Base-by-base conservation (phyloP, 2,329 filamentous ascomycete genomes). In the Fusarium duplospermum region DNA sequence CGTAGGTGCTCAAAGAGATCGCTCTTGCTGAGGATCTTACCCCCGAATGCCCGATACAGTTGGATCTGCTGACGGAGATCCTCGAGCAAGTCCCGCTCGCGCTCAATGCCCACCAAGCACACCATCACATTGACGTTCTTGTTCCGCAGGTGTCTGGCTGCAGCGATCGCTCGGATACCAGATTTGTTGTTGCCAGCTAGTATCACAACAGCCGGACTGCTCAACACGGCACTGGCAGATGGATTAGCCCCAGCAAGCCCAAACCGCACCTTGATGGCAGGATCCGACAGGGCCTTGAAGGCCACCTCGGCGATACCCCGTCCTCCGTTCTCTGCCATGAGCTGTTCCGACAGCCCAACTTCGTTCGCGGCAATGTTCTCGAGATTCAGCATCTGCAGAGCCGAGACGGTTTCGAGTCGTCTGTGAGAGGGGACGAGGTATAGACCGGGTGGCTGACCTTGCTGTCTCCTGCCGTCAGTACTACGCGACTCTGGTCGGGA, bases 171-270 rank as follows among this genome's bases (percentile, higher is more conserved):
- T 67, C 96, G 89, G 40, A 94, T 92, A 42, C 96, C 95, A 1
- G 93, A 95, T 75, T 94, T 94, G 82, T 98, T 96, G 82, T 98
- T 98, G n/a, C 96, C 96, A 0, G 94, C 95, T n/a, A 98, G 87
- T 8, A 98, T 90, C 24, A 97, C 91, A 35, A 91, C 84, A 0
- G 87, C 86, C 6, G 83, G 81, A 50, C 77, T 81, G 69, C 68
- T 80, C 45, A 80, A 66, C 38, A 76, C 77, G 10, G 78, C 74
- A 20, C 81, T 80, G 22, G 78, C 76, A 9, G 80, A 79, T 2
- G 78, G 76, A 50, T 78, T 80, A 10, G 80, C 86, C 58, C 80
- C 87, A 56, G 84, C 85, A 22, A 87, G 82, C 67, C 81, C 81
- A 58, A 83, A 84, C 13, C 85, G 89, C 56, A 88, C 87, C 82